A percentile compares a stretch with the other conserved stretches of the same genome.
These are phyloP conservation scores for Hypoxylon rubiginosum DNA, from an alignment of 2,329 filamentous ascomycete genomes.

Conservation along the genomic window DNA sequence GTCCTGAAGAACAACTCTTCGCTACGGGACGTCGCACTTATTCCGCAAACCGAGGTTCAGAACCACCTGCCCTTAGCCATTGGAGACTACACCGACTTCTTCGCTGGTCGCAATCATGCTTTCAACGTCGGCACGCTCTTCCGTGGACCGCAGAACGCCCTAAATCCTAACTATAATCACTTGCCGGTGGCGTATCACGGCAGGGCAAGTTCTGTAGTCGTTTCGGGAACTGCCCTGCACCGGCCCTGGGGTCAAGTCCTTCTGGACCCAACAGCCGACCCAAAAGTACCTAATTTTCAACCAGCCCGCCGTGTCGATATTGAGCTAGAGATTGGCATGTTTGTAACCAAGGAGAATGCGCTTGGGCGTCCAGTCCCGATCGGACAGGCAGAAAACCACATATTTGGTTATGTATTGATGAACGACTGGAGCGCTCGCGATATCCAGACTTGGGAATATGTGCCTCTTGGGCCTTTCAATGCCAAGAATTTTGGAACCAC, in stretches of 20 bases:
- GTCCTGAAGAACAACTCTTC: too few relatives aligned
- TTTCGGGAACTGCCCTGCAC: conserved; percentile 79
- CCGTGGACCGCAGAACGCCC: too few relatives aligned
- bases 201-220: conserved; percentile 79
- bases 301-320: conserved; percentile 70
- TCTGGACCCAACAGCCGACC: not conserved
- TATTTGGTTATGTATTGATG: conserved; percentile 78
- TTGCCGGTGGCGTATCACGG: conserved; percentile 72
- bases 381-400: conserved; percentile 62
- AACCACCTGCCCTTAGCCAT: too few relatives aligned
- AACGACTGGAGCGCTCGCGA: conserved; percentile 76
- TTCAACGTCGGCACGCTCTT: too few relatives aligned
- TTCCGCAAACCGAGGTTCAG: too few relatives aligned
- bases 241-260: conserved; percentile 62
- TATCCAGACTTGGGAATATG: conserved; percentile 73
- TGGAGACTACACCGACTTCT: too few relatives aligned
- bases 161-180: too few relatives aligned
- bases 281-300: conserved; percentile 77
- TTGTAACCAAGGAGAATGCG: conserved; percentile 76
- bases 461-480: conserved; percentile 73
- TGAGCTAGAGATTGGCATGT: conserved; percentile 83
- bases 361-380: not conserved
- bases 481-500: conserved; percentile 72
- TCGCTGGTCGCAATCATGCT: too few relatives aligned
- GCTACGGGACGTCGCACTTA: too few relatives aligned